These are phyloP conservation scores for Vigna unguiculata DNA, from an alignment of 306 rosid genomes.

Conservation along the genomic window DNA sequence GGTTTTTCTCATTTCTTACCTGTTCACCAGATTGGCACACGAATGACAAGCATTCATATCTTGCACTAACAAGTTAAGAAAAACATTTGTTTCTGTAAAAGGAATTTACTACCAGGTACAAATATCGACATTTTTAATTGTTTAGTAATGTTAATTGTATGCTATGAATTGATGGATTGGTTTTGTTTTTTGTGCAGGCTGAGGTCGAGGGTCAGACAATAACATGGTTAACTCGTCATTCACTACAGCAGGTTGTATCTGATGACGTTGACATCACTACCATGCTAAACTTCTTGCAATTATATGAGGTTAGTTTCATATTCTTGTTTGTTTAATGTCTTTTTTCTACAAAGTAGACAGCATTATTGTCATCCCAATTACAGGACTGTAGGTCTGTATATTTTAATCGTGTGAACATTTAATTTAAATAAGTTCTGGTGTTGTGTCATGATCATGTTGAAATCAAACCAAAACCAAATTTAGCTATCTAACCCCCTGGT, in stretches of 20 bases:
- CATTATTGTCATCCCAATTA: background rate
- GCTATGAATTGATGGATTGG: background rate
- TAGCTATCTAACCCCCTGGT: background rate
- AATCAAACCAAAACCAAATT: background rate
- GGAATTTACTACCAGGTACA: constrained; percentile 93
- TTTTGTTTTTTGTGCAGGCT: constrained; percentile 63
- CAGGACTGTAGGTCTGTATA: background rate
- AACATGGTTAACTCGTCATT: constrained; percentile 93
- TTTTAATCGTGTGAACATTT: constrained; percentile 1
- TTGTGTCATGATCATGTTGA: constrained; percentile 13
- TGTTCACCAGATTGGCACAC: constrained; percentile 73
- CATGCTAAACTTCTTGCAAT: constrained; percentile 77
- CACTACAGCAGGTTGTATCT: constrained; percentile 86
- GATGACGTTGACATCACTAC: constrained; percentile 79
- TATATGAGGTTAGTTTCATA: constrained; percentile 69
- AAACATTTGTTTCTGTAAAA: constrained; percentile 86
- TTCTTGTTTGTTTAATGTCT: background rate
- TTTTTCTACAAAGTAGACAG: constrained; percentile 11
- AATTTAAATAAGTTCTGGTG: background rate
- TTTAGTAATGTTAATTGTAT: background rate
- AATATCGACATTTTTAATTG: background rate
- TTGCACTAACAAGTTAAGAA: constrained; percentile 77
- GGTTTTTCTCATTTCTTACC: constrained; percentile 29
- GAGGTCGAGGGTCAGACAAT: constrained; percentile 79
- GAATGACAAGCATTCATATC: constrained; percentile 93